phyloP scores from a whole-genome alignment of 2,329 filamentous ascomycete genomes.

The Ophiosphaerella korrae region DNA sequence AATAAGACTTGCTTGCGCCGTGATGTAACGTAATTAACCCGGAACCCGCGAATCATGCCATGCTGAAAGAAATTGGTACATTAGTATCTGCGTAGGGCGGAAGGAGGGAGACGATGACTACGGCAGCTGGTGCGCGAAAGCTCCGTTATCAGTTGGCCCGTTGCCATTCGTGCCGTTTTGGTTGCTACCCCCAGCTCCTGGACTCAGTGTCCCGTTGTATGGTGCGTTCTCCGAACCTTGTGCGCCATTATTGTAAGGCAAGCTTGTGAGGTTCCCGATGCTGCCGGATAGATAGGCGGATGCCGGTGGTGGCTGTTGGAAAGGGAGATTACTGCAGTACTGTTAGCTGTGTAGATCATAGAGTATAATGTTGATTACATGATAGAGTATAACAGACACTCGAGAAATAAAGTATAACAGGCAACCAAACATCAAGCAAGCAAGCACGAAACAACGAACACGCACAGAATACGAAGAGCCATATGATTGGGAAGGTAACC shows the following conservation, averaged over 20 bases:
- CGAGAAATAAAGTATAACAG: conserved; percentile 9
- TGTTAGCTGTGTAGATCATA: not conserved
- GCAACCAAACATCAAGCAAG: conserved; percentile 28
- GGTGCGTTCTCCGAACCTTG: not conserved
- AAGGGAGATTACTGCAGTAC: not conserved
- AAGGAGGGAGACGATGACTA: not conserved
- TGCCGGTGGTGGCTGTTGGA: conserved; percentile 1
- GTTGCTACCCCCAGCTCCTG: conserved; percentile 2
- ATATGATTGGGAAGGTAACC: conserved; percentile 46
- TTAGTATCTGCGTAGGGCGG: conserved; percentile 8
- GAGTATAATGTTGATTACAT: not conserved
- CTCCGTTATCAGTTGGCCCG: conserved; percentile 8
- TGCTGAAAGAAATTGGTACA: not conserved
- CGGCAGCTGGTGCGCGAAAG: conserved; percentile 20
- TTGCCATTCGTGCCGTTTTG: conserved; percentile 1
- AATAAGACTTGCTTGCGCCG: conserved; percentile 3
- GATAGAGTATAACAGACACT: conserved; percentile 4
- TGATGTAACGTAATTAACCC: not conserved
- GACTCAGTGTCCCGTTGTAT: conserved; percentile 7
- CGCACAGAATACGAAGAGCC: conserved; percentile 35
- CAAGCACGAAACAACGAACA: conserved; percentile 30
- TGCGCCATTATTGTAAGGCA: too few species aligned
- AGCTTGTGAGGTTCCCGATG: conserved; percentile 2
- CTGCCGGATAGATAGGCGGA: not conserved
- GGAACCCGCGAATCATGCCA: not conserved